These are phyloP conservation scores for Trichoderma guizhouense DNA, from an alignment of 2,329 filamentous ascomycete genomes.

Conservation along the genomic window DNA sequence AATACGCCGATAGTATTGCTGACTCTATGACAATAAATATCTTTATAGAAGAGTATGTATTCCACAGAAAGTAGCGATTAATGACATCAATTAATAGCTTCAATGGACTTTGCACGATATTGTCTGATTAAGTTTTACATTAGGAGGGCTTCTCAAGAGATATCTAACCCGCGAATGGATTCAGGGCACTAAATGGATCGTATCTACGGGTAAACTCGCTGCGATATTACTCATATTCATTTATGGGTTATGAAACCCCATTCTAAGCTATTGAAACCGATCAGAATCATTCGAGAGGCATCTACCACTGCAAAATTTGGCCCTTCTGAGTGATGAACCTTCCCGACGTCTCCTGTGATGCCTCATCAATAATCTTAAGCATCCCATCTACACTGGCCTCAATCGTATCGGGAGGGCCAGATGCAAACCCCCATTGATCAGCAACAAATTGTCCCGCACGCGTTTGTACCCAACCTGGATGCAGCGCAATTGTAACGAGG, in stretches of 20 bases:
- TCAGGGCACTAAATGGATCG: neutral
- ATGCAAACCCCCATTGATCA: conserved; percentile 30
- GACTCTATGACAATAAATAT: neutral
- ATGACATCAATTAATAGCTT: neutral
- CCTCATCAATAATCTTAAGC: conserved; percentile 35
- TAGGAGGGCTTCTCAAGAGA: neutral
- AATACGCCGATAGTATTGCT: neutral
- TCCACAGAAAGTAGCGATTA: neutral
- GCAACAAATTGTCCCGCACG: conserved; percentile 31
- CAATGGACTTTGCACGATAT: neutral
- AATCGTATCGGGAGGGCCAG: conserved; percentile 26
- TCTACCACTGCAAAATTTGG: conserved; percentile 10
- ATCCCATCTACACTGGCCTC: conserved; percentile 33
- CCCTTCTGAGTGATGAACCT: neutral
- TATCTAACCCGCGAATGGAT: neutral
- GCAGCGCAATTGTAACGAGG: conserved; percentile 31
- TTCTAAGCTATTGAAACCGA: neutral
- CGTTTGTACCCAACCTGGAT: conserved; percentile 40
- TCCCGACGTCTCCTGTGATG: conserved; percentile 28
- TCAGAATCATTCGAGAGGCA: neutral
- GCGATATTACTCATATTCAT: neutral
- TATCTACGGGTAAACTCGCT: neutral
- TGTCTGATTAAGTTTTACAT: neutral
- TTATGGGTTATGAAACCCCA: neutral
- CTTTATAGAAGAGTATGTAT: neutral